Evolutionary conservation across 352 stramenopile genomes (phyloP).

Genomic region (Vaucheria bursata): DNA sequence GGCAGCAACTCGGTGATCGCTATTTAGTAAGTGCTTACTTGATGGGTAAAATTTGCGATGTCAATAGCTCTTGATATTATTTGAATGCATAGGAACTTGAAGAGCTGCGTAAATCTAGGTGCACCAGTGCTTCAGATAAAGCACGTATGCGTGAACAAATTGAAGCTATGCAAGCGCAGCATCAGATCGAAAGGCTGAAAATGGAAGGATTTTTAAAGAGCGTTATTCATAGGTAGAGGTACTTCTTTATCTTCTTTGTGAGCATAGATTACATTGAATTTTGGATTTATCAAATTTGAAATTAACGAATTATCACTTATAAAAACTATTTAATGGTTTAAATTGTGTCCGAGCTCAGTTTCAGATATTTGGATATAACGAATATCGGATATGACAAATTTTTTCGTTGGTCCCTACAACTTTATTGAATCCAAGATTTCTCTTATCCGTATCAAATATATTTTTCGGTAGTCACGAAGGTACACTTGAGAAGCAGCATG

Average conservation of each 20-base stretch:
- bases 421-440: neutral
- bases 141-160: constrained; percentile 23
- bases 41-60: too few species aligned
- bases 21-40: too few species aligned
- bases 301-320: neutral
- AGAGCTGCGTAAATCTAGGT: constrained; percentile 18
- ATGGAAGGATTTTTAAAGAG: constrained; percentile 38
- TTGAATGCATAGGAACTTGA: constrained; percentile 40
- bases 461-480: constrained; percentile 19
- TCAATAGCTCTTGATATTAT: too few species aligned
- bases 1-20: too few species aligned
- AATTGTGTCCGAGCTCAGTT: neutral
- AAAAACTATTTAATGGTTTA: neutral
- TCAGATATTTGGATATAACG: neutral
- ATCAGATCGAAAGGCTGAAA: constrained; percentile 20
- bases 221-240: constrained; percentile 27
- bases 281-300: neutral
- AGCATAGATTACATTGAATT: too few species aligned
- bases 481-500: constrained; percentile 37
- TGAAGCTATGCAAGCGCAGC: constrained; percentile 20
- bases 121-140: constrained; percentile 26
- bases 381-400: neutral
- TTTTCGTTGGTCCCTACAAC: neutral
- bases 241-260: neutral
- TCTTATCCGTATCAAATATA: neutral